phyloP scores from a whole-genome alignment of 495 filamentous ascomycete genomes.

The Amniculicola lignicola region DNA sequence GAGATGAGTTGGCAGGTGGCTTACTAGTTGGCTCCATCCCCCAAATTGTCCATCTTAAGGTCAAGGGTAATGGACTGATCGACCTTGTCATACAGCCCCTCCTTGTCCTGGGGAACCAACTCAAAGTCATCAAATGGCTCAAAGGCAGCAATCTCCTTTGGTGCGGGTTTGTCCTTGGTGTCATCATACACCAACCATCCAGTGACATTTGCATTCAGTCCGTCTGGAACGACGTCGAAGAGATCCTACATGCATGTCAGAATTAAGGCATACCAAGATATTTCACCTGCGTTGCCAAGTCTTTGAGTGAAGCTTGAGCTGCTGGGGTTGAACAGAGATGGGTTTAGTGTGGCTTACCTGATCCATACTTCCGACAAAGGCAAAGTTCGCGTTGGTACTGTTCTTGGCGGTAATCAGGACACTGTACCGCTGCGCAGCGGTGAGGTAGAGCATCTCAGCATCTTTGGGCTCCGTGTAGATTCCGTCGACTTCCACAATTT shows the following conservation, averaged over 20 bases:
- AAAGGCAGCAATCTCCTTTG: constrained; percentile 50
- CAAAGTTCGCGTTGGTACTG: constrained; percentile 60
- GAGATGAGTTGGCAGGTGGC: constrained; percentile 9
- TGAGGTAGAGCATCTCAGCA: constrained; percentile 57
- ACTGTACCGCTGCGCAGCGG: constrained; percentile 69
- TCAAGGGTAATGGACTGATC: constrained; percentile 61
- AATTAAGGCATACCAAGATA: too few relatives aligned
- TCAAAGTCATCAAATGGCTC: constrained; percentile 69
- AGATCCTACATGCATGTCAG: constrained; percentile 54
- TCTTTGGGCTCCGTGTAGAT: constrained; percentile 60
- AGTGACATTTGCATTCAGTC: constrained; percentile 71
- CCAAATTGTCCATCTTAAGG: constrained; percentile 67
- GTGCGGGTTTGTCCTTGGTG: constrained; percentile 53
- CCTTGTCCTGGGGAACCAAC: constrained; percentile 64
- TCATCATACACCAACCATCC: constrained; percentile 76
- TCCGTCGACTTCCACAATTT: constrained; percentile 71
- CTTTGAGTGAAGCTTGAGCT: background rate
- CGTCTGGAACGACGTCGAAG: constrained; percentile 63
- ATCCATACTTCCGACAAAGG: constrained; percentile 62
- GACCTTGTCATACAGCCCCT: constrained; percentile 53
- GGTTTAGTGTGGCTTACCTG: constrained; percentile 38
- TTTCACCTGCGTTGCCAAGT: too few relatives aligned
- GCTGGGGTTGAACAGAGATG: background rate
- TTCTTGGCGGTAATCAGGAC: constrained; percentile 59
- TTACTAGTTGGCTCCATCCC: constrained; percentile 73